A percentile compares a stretch with the other conserved stretches of the same genome.
Conservation (phyloP, 805 yeast genomes). For the Monosporozyma servazzii region DNA sequence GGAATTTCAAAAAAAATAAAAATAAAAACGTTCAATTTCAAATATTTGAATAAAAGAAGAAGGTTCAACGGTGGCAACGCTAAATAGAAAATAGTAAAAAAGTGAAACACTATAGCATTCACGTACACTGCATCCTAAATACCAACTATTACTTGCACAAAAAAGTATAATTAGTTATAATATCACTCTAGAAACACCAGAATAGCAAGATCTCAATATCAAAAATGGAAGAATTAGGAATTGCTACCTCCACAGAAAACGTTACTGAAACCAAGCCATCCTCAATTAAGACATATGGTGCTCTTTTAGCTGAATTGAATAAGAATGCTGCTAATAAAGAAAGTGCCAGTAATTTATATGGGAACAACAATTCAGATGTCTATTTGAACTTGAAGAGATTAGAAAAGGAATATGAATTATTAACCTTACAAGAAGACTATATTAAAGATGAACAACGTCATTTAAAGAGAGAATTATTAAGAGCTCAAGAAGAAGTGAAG, state of each 20-base stretch:
- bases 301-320: conserved; percentile 26
- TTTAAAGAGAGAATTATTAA: conserved; percentile 81
- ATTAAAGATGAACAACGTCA: conserved; percentile 98
- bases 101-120: neutral
- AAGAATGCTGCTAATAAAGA: conserved; percentile 5
- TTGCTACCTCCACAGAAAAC: conserved; percentile 29
- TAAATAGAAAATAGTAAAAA: neutral
- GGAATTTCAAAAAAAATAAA: neutral
- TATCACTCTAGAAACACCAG: neutral
- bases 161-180: neutral
- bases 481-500: conserved; percentile 98
- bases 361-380: conserved; percentile 41
- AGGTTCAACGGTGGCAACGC: neutral
- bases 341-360: conserved; percentile 2
- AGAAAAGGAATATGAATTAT: conserved; percentile 80
- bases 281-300: conserved; percentile 25
- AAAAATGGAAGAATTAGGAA: conserved; percentile 57
- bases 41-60: neutral
- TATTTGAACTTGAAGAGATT: conserved; percentile 78
- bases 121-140: neutral
- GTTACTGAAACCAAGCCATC: conserved; percentile 27
- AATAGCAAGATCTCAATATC: neutral
- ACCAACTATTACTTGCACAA: neutral
- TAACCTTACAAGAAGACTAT: conserved; percentile 86
- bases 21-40: neutral